Conservation (phyloP, 2,329 filamentous ascomycete genomes). For the Colletotrichum viniferum region DNA sequence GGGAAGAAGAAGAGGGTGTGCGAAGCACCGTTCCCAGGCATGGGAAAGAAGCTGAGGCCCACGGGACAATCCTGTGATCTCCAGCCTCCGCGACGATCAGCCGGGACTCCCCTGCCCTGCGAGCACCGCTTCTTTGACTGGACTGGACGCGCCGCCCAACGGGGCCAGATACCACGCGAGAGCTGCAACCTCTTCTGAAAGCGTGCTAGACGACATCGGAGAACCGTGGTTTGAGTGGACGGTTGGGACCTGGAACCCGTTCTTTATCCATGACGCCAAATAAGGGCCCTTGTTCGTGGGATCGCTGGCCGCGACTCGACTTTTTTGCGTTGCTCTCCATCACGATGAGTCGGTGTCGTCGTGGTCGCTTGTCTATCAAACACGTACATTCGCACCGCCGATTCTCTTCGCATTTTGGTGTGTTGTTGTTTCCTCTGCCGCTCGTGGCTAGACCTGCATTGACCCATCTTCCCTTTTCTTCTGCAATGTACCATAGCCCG, state of each 20-base stretch:
- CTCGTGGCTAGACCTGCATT: background rate
- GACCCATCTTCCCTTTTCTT: background rate
- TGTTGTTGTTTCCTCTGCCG: background rate
- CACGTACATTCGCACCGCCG: background rate
- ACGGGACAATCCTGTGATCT: constrained; percentile 25
- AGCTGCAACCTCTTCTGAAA: constrained; percentile 2
- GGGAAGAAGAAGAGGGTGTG: background rate
- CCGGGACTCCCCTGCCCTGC: constrained; percentile 16
- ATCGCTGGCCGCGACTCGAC: background rate
- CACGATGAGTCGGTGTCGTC: background rate
- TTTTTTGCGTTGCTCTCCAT: background rate
- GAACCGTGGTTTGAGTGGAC: constrained; percentile 2
- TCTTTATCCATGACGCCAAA: constrained; percentile 2
- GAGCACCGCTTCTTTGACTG: constrained; percentile 3
- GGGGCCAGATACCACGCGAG: constrained; percentile 18
- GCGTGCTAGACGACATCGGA: background rate
- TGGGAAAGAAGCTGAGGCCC: constrained; percentile 12
- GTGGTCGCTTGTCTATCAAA: background rate
- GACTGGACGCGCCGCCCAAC: background rate
- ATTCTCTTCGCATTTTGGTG: background rate
- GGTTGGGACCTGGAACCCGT: background rate
- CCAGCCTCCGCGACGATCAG: constrained; percentile 25
- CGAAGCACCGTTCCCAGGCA: background rate
- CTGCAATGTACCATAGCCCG: background rate
- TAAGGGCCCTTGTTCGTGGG: background rate